Conservation (phyloP, 768 basidiomycete species). For the Phaeotremella fagi region DNA sequence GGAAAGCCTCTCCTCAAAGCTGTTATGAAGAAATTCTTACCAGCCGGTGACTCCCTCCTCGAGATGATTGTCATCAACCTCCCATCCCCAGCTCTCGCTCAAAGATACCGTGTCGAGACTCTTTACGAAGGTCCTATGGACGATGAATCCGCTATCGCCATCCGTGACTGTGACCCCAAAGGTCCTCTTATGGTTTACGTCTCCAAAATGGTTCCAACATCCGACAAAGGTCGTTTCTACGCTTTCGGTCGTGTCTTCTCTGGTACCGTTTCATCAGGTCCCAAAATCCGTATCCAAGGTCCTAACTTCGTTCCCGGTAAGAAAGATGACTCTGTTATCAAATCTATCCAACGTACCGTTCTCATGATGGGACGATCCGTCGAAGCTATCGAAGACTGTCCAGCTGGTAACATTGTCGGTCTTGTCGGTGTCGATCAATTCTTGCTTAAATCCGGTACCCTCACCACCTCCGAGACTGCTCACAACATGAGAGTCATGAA, state of each 20-base stretch:
- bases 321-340: constrained; percentile 97
- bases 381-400: constrained; percentile 98
- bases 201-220: constrained; percentile 99
- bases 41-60: constrained; percentile 94
- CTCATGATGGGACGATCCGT: constrained; percentile 99
- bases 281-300: constrained; percentile 98
- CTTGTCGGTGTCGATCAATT: constrained; percentile 99
- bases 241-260: constrained; percentile 99
- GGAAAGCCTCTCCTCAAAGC: constrained; percentile 94
- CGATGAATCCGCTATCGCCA: constrained; percentile 96
- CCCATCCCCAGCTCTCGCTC: constrained; percentile 93
- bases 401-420: constrained; percentile 96
- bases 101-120: constrained; percentile 98
- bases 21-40: constrained; percentile 98
- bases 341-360: constrained; percentile 96
- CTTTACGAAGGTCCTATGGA: constrained; percentile 99
- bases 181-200: constrained; percentile 96
- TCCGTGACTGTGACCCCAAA: constrained; percentile 95
- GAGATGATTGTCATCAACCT: constrained; percentile 99
- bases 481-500: constrained; percentile 99
- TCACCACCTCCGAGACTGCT: constrained; percentile 95
- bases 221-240: constrained; percentile 99
- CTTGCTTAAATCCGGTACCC: constrained; percentile 97
- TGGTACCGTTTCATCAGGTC: constrained; percentile 92
- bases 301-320: constrained; percentile 98